Base-by-base conservation (phyloP, 129 eudicot species). In the Kitagawia praeruptora region DNA sequence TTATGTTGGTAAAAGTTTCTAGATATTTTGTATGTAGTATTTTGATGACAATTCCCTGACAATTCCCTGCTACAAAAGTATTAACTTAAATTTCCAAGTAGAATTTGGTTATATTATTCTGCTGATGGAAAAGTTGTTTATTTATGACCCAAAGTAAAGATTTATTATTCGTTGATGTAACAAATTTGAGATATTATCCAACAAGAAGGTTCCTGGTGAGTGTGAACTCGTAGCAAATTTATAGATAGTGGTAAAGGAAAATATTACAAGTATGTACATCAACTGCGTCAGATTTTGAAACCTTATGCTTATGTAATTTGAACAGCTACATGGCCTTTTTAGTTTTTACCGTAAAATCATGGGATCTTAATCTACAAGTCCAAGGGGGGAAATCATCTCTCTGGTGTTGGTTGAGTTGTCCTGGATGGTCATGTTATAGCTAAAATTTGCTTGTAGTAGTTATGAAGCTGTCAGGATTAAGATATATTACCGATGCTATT, bases 361-460 rank as follows among this genome's bases (percentile, higher is more conserved):
- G 15, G 49, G 19, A 71, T 14, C 16, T 70, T 4, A 21, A 21
- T 71, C 49, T 40, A 40, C 9, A 40, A 71, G 49, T 2, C 34
- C 75, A 37, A 40, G 23, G 21, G 16, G 12, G 27, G 75, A 41
- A 70, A 70, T 39, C 10, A 71, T 19, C 51, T 70, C 27, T 19
- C 7, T 71, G 75, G 31, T 40, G 31, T 71, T 71, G 75, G 75
- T 70, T 70, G 47, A 70, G 42, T 23, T 70, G 75, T 70, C 11
- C 63, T 27, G 21, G 11, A 21, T 53, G 8, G n/a, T 53, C n/a
- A 53, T 7, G 9, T 53, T 6, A 18, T 18, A 53, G n/a, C 61
- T 53, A 15, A 53, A 6, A 53, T 53, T 25, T 63, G 18, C 38
- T 63, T 63, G 49, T 23, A 39, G 47, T 69, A 2, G 75, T 71